Percentiles rank a stretch among this genome's conserved stretches.
These are phyloP conservation scores for Casaregolazyma suthepensis DNA, from an alignment of 1,139 yeast species.

Conservation along the genomic window DNA sequence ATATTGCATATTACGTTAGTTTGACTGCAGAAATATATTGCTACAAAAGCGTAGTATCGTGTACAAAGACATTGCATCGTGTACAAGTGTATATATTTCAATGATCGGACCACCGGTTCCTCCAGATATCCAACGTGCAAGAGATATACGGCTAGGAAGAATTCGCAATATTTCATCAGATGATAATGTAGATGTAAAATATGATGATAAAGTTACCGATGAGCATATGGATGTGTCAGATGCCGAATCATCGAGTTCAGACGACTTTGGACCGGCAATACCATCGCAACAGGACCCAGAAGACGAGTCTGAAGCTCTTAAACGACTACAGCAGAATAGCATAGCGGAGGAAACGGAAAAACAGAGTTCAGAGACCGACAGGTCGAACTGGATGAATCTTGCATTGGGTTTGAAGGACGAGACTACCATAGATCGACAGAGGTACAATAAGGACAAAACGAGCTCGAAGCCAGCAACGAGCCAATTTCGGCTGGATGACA, in stretches of 20 bases:
- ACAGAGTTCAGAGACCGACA: background rate
- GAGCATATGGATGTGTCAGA: conserved; percentile 9
- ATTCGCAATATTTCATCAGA: background rate
- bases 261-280: conserved; percentile 15
- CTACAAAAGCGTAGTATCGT: too few species aligned
- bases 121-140: conserved; percentile 10
- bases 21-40: too few species aligned
- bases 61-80: too few species aligned
- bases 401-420: conserved; percentile 13
- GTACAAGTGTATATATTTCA: background rate
- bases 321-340: conserved; percentile 11
- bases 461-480: background rate
- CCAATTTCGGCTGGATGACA: background rate
- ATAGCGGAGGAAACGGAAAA: background rate
- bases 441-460: background rate
- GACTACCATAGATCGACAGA: background rate
- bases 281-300: conserved; percentile 11
- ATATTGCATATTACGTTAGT: background rate
- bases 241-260: conserved; percentile 7
- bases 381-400: conserved; percentile 16
- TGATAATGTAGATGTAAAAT: background rate
- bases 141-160: conserved; percentile 6
- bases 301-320: conserved; percentile 14
- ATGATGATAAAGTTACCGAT: background rate
- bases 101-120: conserved; percentile 17